These are phyloP conservation scores for Ceratonia siliqua DNA, from an alignment of 306 rosid species.

Conservation along the genomic window DNA sequence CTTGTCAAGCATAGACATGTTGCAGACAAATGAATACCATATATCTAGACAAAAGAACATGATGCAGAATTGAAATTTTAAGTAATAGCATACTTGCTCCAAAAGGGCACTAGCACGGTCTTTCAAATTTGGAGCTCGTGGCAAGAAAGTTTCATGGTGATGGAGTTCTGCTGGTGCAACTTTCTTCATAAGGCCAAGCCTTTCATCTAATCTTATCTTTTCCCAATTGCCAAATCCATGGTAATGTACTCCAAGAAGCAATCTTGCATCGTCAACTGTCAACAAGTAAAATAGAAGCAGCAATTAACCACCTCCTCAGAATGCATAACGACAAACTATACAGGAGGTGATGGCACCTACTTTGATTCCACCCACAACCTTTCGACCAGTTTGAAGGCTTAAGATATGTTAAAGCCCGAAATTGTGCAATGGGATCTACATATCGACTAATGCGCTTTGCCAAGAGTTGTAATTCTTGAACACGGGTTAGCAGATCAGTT, in stretches of 20 bases:
- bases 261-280: conserved; percentile 96
- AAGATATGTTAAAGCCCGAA: conserved; percentile 77
- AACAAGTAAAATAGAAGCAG: conserved; percentile 30
- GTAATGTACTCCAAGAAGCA: conserved; percentile 90
- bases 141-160: conserved; percentile 98
- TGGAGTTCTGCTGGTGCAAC: conserved; percentile 98
- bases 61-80: conserved; percentile 14
- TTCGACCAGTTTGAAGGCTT: conserved; percentile 99
- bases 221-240: conserved; percentile 99
- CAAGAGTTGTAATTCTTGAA: conserved; percentile 86
- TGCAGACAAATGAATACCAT: not conserved
- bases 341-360: conserved; percentile 66
- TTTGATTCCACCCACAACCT: conserved; percentile 99
- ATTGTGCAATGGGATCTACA: conserved; percentile 90
- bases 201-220: conserved; percentile 86
- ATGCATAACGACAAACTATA: conserved; percentile 25
- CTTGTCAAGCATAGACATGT: not conserved
- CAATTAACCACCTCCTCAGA: not conserved
- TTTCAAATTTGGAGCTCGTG: conserved; percentile 97
- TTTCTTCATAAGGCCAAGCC: conserved; percentile 89
- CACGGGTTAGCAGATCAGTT: conserved; percentile 81
- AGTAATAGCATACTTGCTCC: conserved; percentile 72
- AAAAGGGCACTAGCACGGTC: conserved; percentile 97
- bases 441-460: conserved; percentile 92
- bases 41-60: not conserved